Conservation (phyloP, 2,329 filamentous ascomycete species). For the Trichothecium sympodiale region DNA sequence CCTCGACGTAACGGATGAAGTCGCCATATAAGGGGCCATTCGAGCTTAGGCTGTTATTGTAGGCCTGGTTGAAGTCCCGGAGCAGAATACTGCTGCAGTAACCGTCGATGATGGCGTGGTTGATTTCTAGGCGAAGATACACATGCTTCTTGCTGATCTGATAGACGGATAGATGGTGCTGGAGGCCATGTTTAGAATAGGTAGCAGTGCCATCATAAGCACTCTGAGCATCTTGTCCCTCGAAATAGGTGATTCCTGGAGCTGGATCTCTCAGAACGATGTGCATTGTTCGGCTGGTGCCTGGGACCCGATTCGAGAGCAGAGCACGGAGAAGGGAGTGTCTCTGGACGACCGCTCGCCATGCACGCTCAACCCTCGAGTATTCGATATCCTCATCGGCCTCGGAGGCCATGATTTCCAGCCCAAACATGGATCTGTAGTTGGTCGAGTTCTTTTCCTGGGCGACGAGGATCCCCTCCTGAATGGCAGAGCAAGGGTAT, state of each 20-base stretch:
- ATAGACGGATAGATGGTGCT: neutral
- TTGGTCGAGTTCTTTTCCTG: slow-evolving; percentile 8
- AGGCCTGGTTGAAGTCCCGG: slow-evolving; percentile 1
- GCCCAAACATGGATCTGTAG: slow-evolving; percentile 4
- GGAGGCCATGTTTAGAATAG: slow-evolving; percentile 1
- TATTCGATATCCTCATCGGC: neutral
- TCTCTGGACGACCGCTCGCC: slow-evolving; percentile 6
- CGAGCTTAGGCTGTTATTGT: neutral
- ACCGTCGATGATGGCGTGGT: slow-evolving; percentile 3
- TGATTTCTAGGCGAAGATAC: slow-evolving; percentile 1
- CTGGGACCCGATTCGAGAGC: slow-evolving; percentile 5
- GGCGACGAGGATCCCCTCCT: slow-evolving; percentile 11
- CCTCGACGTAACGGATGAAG: neutral
- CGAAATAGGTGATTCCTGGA: neutral
- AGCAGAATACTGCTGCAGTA: slow-evolving; percentile 1
- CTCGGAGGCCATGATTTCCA: too few relatives aligned
- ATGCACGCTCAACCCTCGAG: slow-evolving; percentile 2
- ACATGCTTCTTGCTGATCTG: neutral
- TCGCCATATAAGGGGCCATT: neutral
- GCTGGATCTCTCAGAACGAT: slow-evolving; percentile 5
- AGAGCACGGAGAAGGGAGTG: slow-evolving; percentile 9
- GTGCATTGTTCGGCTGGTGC: slow-evolving; percentile 4
- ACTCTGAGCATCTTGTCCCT: too few relatives aligned
- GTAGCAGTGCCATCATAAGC: neutral
- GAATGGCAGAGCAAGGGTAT: slow-evolving; percentile 12